Evolutionary conservation across 179 eudicot genomes (phyloP).

Genomic region (Silene noctiflora): DNA sequence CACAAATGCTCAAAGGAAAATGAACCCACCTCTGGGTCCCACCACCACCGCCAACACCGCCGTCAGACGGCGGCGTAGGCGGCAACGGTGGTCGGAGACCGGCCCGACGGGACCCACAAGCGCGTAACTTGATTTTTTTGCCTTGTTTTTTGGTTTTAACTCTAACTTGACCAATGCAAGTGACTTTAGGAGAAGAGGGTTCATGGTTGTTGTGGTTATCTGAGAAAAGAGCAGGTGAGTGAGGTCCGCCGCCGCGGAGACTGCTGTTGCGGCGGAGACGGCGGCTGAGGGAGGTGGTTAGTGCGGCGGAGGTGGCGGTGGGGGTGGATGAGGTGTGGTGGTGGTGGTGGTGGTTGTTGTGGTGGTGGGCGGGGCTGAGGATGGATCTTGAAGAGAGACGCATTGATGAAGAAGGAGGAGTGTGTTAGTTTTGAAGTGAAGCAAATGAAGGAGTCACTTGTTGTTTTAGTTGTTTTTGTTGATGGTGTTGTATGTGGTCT

Average conservation of each 20-base stretch:
- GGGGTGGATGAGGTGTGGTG: conserved; percentile 17
- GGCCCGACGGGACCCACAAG: conserved; percentile 34
- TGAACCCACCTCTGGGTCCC: conserved; percentile 78
- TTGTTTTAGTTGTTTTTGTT: conserved; percentile 18
- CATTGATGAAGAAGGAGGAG: conserved; percentile 18
- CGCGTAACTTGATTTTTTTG: conserved; percentile 43
- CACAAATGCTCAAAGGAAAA: conserved; percentile 66
- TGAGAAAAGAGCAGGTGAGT: conserved; percentile 61
- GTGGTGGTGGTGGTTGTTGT: not conserved
- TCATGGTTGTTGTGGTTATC: conserved; percentile 48
- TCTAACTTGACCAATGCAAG: conserved; percentile 83
- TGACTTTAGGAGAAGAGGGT: conserved; percentile 87
- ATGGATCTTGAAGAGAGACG: conserved; percentile 32
- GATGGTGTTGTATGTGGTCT: conserved; percentile 29
- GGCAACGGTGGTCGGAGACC: conserved; percentile 26
- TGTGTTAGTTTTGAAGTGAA: conserved; percentile 31
- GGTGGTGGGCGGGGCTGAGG: conserved; percentile 21
- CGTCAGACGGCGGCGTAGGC: not conserved
- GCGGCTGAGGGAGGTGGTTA: conserved; percentile 61
- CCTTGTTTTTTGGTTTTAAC: conserved; percentile 82
- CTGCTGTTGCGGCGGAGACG: conserved; percentile 65
- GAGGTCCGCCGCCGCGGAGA: conserved; percentile 38
- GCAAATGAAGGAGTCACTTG: conserved; percentile 37
- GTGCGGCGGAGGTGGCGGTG: conserved; percentile 24
- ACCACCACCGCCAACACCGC: not conserved